Conservation (phyloP, 2,329 filamentous ascomycete genomes). For the Nemania sp. region DNA sequence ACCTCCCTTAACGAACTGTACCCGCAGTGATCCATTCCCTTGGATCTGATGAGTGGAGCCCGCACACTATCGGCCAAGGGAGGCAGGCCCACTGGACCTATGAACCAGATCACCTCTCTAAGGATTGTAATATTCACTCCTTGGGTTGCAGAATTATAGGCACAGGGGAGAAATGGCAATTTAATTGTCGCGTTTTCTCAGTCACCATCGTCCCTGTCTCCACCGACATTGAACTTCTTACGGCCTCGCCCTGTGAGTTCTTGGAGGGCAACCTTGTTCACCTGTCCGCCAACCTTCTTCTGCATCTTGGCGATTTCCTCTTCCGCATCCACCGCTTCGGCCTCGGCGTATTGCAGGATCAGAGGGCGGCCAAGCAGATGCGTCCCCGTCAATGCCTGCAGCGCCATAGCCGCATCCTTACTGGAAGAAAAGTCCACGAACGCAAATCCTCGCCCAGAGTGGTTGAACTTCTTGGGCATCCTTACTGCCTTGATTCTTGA, state of each 20-base stretch:
- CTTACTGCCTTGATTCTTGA: slow-evolving; percentile 87
- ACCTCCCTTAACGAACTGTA: slow-evolving; percentile 9
- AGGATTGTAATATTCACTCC: slow-evolving; percentile 34
- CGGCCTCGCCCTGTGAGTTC: slow-evolving; percentile 81
- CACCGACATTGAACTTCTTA: slow-evolving; percentile 85
- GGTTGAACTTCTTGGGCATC: slow-evolving; percentile 93
- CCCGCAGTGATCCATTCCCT: slow-evolving; percentile 25
- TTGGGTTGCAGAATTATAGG: slow-evolving; percentile 35
- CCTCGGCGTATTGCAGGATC: slow-evolving; percentile 88
- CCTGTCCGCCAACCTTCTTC: slow-evolving; percentile 88
- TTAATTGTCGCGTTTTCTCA: slow-evolving; percentile 32
- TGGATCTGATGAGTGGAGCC: slow-evolving; percentile 23
- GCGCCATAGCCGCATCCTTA: slow-evolving; percentile 85
- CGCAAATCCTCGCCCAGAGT: slow-evolving; percentile 85
- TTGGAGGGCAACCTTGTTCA: slow-evolving; percentile 87
- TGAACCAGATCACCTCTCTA: slow-evolving; percentile 32
- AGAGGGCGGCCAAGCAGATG: slow-evolving; percentile 89
- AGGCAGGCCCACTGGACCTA: slow-evolving; percentile 32
- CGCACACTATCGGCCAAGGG: slow-evolving; percentile 30
- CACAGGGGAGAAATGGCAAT: slow-evolving; percentile 32
- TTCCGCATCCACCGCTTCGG: slow-evolving; percentile 87
- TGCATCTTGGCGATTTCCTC: slow-evolving; percentile 97
- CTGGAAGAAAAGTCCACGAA: slow-evolving; percentile 95
- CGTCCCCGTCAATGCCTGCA: slow-evolving; percentile 88
- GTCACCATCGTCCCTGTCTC: slow-evolving; percentile 64